Evolutionary conservation across 2,329 filamentous ascomycete genomes (phyloP).

Genomic region (Fusarium haematococcum): DNA sequence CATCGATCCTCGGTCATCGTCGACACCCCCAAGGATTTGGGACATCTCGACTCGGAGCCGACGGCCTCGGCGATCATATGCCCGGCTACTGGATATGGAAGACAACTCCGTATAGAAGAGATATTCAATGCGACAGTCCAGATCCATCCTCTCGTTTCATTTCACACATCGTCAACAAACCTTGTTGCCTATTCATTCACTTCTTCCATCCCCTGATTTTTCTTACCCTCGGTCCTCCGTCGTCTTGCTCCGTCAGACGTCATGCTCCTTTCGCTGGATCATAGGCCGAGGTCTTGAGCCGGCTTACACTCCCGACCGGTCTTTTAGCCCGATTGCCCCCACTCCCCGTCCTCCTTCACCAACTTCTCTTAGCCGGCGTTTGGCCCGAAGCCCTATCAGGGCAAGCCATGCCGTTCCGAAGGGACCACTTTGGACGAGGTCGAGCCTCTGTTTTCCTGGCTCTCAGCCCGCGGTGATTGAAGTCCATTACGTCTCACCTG

Average conservation of each 20-base stretch:
- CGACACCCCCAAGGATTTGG: not conserved
- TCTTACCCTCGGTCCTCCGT: constrained; percentile 9
- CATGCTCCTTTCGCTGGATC: constrained; percentile 30
- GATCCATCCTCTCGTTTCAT: constrained; percentile 9
- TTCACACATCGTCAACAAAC: not conserved
- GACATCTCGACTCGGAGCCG: constrained; percentile 2
- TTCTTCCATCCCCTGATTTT: not conserved
- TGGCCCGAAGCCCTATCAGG: constrained; percentile 33
- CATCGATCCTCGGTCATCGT: constrained; percentile 6
- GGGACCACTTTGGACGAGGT: constrained; percentile 8
- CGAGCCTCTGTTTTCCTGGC: not conserved
- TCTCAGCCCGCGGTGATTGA: constrained; percentile 40
- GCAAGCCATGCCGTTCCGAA: constrained; percentile 12
- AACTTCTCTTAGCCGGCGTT: constrained; percentile 33
- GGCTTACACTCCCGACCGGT: constrained; percentile 28
- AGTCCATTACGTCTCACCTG: constrained; percentile 38
- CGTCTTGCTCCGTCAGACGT: constrained; percentile 21
- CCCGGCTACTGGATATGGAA: constrained; percentile 6
- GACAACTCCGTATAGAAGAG: constrained; percentile 14
- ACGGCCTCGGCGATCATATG: constrained; percentile 1
- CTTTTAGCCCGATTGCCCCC: constrained; percentile 12
- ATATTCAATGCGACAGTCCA: constrained; percentile 12
- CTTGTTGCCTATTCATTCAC: not conserved
- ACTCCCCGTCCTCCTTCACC: constrained; percentile 2
- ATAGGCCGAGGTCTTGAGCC: constrained; percentile 42